Evolutionary conservation across 805 yeast species (phyloP).

Genomic region (Wickerhamomyces mucosus): DNA sequence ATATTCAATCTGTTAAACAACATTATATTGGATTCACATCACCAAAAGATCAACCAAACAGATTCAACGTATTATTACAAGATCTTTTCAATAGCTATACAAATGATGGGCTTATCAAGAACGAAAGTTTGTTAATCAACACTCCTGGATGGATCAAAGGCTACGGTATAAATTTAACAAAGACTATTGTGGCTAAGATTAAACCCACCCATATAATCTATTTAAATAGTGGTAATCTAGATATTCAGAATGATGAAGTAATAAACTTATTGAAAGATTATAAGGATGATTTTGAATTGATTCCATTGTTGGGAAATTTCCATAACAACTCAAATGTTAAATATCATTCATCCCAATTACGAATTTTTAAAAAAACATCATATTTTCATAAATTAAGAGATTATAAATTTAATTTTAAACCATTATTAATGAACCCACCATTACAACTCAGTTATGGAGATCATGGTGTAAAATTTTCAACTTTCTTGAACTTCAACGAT

Average conservation of each 20-base stretch:
- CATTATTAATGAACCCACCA: constrained; percentile 32
- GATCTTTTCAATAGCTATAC: constrained; percentile 29
- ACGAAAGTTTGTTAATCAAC: constrained; percentile 46
- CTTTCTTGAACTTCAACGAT: constrained; percentile 25
- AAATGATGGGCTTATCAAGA: constrained; percentile 17
- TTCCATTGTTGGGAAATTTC: constrained; percentile 28
- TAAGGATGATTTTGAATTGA: constrained; percentile 19
- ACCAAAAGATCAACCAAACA: constrained; percentile 57
- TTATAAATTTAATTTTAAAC: constrained; percentile 30
- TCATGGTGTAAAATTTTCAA: constrained; percentile 28
- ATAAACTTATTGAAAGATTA: constrained; percentile 5
- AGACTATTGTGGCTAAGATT: constrained; percentile 27
- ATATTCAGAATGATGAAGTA: constrained; percentile 20
- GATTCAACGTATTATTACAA: constrained; percentile 37
- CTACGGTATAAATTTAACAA: constrained; percentile 62
- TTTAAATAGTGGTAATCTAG: constrained; percentile 32
- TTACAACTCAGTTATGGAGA: constrained; percentile 29
- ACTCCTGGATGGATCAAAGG: constrained; percentile 94
- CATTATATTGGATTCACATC: constrained; percentile 54
- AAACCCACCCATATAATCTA: constrained; percentile 51
- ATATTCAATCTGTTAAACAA: not conserved
- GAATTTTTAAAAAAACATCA: constrained; percentile 40
- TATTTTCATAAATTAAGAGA: constrained; percentile 38
- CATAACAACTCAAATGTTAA: constrained; percentile 8
- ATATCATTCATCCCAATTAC: constrained; percentile 41